phyloP scores from a whole-genome alignment of 345 rosid genomes.

The Bruguiera gymnorhiza region DNA sequence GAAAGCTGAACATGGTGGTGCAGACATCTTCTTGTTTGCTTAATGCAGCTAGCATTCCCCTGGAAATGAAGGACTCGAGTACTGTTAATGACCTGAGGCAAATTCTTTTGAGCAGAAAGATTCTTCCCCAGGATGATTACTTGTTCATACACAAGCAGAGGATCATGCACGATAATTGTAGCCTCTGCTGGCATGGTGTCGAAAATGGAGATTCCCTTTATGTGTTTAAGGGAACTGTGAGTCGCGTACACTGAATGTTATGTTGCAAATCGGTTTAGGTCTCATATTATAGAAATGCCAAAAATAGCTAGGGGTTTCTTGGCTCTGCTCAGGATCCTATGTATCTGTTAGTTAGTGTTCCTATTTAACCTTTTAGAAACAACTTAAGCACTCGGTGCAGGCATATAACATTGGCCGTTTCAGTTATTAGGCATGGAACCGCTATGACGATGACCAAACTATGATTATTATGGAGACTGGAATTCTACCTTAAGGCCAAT shows the following conservation, averaged over 20 bases:
- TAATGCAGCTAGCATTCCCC: conserved; percentile 59
- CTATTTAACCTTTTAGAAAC: too few relatives aligned
- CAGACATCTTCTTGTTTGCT: conserved; percentile 73
- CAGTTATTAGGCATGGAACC: too few relatives aligned
- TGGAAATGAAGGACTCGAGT: conserved; percentile 58
- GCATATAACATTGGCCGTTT: too few relatives aligned
- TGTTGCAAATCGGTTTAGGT: too few relatives aligned
- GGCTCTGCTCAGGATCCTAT: too few relatives aligned
- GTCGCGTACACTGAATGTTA: conserved; percentile 25
- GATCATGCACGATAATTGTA: conserved; percentile 68
- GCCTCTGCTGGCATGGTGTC: conserved; percentile 79
- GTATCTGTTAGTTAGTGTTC: too few relatives aligned
- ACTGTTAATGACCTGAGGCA: conserved; percentile 58
- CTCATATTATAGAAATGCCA: too few relatives aligned
- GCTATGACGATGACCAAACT: too few relatives aligned
- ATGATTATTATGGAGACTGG: too few relatives aligned
- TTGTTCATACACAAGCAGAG: conserved; percentile 81
- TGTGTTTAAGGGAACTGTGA: conserved; percentile 68
- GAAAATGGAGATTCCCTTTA: conserved; percentile 67
- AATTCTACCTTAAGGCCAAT: too few relatives aligned
- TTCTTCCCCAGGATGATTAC: conserved; percentile 65
- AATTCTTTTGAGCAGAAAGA: conserved; percentile 41
- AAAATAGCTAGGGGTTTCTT: too few relatives aligned
- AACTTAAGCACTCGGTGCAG: too few relatives aligned
- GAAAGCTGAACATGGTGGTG: conserved; percentile 45